These are phyloP conservation scores for Eucalyptus shirleyi DNA, from an alignment of 345 rosid species.

Conservation along the genomic window DNA sequence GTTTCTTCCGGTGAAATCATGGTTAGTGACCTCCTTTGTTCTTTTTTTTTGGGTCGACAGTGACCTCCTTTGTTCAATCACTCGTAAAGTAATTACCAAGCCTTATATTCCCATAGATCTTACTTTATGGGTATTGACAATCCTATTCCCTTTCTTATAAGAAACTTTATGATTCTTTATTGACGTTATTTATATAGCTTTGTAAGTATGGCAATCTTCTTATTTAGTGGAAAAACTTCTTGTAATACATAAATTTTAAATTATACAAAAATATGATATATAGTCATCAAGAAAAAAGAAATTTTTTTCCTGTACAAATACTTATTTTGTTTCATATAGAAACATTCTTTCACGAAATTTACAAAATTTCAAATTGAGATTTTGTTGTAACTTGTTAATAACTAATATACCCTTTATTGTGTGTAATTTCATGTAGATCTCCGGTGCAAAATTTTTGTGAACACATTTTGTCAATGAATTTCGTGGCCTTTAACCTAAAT, in stretches of 20 bases:
- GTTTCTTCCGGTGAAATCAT: neutral
- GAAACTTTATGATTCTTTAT: too few species aligned
- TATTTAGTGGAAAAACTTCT: neutral
- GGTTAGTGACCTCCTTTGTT: neutral
- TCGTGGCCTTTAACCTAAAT: too few species aligned
- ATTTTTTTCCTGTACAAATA: neutral
- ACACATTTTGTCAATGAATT: neutral
- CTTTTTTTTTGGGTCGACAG: too few species aligned
- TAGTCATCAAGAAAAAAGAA: neutral
- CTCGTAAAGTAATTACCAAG: neutral
- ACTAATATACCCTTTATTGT: neutral
- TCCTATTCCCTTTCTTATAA: neutral
- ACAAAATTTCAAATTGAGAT: too few species aligned
- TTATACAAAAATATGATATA: too few species aligned
- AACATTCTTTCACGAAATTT: neutral
- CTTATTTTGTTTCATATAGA: neutral
- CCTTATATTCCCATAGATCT: neutral
- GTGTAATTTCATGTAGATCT: too few species aligned
- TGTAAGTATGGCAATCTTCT: neutral
- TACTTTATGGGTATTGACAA: neutral
- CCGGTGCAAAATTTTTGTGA: neutral
- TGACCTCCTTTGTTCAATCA: neutral
- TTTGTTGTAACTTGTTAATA: neutral
- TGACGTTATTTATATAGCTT: neutral
- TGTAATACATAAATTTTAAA: neutral